Evolutionary conservation across 2,329 filamentous ascomycete genomes (phyloP), one percentile per base, ranked within the genome.

Genomic region (Pseudonectria buxi): DNA sequence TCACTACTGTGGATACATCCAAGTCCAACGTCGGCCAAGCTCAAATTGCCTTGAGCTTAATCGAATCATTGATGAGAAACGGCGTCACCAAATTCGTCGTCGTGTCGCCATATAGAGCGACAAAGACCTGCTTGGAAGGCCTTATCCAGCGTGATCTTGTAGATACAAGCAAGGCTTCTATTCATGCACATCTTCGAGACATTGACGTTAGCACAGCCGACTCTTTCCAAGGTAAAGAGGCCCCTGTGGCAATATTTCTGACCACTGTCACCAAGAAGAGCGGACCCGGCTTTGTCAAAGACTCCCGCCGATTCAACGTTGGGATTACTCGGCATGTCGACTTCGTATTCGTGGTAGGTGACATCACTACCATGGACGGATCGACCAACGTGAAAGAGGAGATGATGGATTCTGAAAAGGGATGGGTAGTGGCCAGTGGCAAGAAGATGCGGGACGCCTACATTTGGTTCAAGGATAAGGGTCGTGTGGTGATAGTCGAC

Each of bases 151-250:
- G 12, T 3, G 7, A 10, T 1, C 13, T n/a, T 10, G n/a, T n/a
- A n/a, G n/a, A n/a, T n/a, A n/a, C 18, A 26, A 29, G 4, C 16
- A 30, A 3, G 11, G 18, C 18, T 25, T 12, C 9, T 32, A 6
- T 24, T 12, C 14, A 24, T 15, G 12, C 12, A 26, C 10, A 16
- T 33, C 15, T 16, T 12, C 4, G 15, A 9, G 6, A 10, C n/a
- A n/a, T n/a, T n/a, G 13, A 37, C n/a, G 27, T 33, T 27, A 30
- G 31, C 18, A 30, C 35, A 13, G 24, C 35, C 3, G 35, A 28
- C 27, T 33, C 49, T n/a, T 40, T 35, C 10, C 38, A 31, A 4
- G 34, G 38, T n/a, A 40, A 37, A 26, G 34, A 35, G 11, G 34
- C 24, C 2, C 28, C 16, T 13, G 28, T 37, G 2, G 31, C 29